Percentiles rank a stretch among this genome's conserved stretches.
Conservation (phyloP, 1,284 basidiomycete species). For the Rhodotorula sp. region DNA sequence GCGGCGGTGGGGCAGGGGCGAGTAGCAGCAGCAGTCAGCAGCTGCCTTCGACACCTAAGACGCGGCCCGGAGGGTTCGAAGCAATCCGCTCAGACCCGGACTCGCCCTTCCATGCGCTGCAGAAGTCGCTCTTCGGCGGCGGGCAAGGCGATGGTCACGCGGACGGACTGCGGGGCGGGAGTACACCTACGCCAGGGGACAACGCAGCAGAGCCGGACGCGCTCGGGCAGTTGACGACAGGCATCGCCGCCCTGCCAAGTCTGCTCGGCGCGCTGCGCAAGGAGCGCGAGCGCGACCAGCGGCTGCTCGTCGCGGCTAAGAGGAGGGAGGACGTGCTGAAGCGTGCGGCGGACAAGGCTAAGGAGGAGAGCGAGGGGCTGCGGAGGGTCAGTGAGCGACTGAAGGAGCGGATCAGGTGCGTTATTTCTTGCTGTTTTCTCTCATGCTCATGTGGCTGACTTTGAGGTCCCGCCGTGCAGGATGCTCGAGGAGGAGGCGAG, state of each 20-base stretch:
- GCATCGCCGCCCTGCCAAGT: not conserved
- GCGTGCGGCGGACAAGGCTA: not conserved
- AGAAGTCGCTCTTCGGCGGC: constrained; percentile 15
- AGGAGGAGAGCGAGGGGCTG: not conserved
- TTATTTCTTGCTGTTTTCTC: not conserved
- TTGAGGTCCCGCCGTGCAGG: not conserved
- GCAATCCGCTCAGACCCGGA: constrained; percentile 26
- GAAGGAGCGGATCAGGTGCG: constrained; percentile 19
- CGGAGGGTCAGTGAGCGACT: constrained; percentile 5
- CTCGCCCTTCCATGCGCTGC: constrained; percentile 24
- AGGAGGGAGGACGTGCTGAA: constrained; percentile 17
- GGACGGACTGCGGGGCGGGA: too few species aligned
- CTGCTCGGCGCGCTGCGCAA: not conserved
- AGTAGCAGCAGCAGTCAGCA: too few species aligned
- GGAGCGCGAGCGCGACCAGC: constrained; percentile 15
- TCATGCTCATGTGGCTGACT: not conserved
- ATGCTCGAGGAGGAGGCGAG: constrained; percentile 16
- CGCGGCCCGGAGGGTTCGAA: not conserved
- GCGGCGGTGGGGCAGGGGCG: not conserved
- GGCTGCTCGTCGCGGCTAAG: constrained; percentile 15
- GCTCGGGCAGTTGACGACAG: not conserved
- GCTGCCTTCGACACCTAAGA: not conserved
- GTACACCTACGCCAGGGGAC: too few species aligned
- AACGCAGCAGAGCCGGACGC: not conserved
- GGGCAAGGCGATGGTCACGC: not conserved